Evolutionary conservation across 139 green algal genomes (phyloP).

Genomic region (Trebouxia sp.): DNA sequence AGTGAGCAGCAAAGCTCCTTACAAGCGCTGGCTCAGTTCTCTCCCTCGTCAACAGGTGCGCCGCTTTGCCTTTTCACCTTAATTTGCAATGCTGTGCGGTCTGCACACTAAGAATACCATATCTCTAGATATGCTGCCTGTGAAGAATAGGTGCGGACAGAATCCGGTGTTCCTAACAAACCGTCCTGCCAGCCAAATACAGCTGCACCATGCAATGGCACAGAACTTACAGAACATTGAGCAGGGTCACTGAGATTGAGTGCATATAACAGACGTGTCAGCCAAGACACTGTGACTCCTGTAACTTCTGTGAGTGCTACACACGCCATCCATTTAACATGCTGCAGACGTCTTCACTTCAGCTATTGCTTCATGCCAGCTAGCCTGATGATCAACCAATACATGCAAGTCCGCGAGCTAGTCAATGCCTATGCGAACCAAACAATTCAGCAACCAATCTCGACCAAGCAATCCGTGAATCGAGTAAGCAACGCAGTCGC

Average conservation of each 20-base stretch:
- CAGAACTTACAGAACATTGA: not conserved
- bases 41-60: slow-evolving; percentile 47
- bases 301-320: too few relatives aligned
- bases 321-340: too few relatives aligned
- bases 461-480: not conserved
- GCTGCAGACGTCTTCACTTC: too few relatives aligned
- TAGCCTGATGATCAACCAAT: not conserved
- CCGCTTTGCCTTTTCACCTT: too few relatives aligned
- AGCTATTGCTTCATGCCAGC: too few relatives aligned
- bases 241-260: too few relatives aligned
- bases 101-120: too few relatives aligned
- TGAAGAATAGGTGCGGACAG: too few relatives aligned
- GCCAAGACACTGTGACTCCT: too few relatives aligned
- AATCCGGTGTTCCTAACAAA: not conserved
- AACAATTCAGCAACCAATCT: not conserved
- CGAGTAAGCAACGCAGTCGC: not conserved
- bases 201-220: not conserved
- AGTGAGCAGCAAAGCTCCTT: slow-evolving; percentile 4
- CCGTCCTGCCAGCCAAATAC: not conserved
- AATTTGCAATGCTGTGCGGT: too few relatives aligned
- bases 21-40: slow-evolving; percentile 27
- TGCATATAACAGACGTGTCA: too few relatives aligned
- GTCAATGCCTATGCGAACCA: not conserved
- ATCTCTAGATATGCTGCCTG: too few relatives aligned
- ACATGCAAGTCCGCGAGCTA: not conserved